Evolutionary conservation across 108 stramenopile genomes (phyloP).

Genomic region (Mediolabrus comicus): DNA sequence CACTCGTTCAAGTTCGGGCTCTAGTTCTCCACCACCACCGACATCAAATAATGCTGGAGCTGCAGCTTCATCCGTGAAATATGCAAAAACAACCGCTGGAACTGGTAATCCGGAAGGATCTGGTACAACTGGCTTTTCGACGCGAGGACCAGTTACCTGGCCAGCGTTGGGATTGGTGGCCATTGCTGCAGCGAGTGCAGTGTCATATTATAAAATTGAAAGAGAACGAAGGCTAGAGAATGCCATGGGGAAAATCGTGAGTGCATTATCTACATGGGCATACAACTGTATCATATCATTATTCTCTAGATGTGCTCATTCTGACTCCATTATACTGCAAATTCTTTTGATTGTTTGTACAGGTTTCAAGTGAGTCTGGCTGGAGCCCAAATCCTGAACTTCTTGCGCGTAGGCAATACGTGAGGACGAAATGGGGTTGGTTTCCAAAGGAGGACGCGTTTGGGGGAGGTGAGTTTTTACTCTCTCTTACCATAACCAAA

Average conservation of each 20-base stretch:
- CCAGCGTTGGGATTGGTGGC: conserved; percentile 78
- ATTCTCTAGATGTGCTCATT: too few relatives aligned
- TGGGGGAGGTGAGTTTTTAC: conserved; percentile 76
- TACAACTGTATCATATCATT: background rate
- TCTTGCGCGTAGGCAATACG: conserved; percentile 82
- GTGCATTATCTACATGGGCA: background rate
- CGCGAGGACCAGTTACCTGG: conserved; percentile 81
- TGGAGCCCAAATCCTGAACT: conserved; percentile 87
- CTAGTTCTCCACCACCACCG: conserved; percentile 1
- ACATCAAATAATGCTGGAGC: background rate
- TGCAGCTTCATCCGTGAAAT: conserved; percentile 24
- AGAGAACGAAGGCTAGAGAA: conserved; percentile 85
- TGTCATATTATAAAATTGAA: conserved; percentile 85
- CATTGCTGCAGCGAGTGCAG: conserved; percentile 75
- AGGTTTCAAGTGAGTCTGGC: conserved; percentile 82
- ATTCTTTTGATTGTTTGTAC: background rate
- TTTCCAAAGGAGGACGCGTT: conserved; percentile 88
- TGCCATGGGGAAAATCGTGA: conserved; percentile 88
- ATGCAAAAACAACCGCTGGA: conserved; percentile 50
- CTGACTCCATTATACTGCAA: too few relatives aligned
- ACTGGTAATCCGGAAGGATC: conserved; percentile 39
- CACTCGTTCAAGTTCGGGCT: background rate
- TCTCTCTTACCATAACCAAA: conserved; percentile 14
- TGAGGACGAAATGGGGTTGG: conserved; percentile 79
- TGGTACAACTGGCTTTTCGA: conserved; percentile 19